Evolutionary conservation across 2,329 filamentous ascomycete species (phyloP).

Genomic region (Incumbomyces lentus): DNA sequence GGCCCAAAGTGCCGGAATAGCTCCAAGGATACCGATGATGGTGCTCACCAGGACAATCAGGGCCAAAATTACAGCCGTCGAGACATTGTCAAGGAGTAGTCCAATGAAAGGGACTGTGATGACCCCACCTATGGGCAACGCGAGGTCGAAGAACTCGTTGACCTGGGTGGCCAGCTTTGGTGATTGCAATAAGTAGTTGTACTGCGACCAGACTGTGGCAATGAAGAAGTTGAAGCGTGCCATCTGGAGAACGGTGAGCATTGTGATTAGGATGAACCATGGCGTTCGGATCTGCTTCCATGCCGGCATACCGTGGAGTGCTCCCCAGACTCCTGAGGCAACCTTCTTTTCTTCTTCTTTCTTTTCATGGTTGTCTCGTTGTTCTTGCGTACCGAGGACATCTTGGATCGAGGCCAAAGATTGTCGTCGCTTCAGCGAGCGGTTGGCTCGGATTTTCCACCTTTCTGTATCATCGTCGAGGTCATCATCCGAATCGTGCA

Average conservation of each 20-base stretch:
- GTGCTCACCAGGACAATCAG: conserved; percentile 63
- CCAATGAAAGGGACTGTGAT: conserved; percentile 78
- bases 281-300: conserved; percentile 62
- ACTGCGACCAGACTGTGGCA: conserved; percentile 70
- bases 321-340: conserved; percentile 71
- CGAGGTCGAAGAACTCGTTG: conserved; percentile 76
- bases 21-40: conserved; percentile 63
- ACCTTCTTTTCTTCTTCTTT: conserved; percentile 59
- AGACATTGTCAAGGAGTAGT: conserved; percentile 63
- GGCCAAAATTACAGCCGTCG: conserved; percentile 59
- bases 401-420: conserved; percentile 59
- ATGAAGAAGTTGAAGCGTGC: conserved; percentile 82
- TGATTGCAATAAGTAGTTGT: conserved; percentile 62
- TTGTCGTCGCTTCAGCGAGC: conserved; percentile 49
- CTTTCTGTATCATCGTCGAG: conserved; percentile 41
- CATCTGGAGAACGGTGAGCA: conserved; percentile 67
- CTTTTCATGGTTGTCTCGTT: conserved; percentile 46
- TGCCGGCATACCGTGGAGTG: conserved; percentile 62
- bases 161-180: conserved; percentile 53
- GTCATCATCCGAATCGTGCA: conserved; percentile 42
- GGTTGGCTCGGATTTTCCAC: conserved; percentile 39
- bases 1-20: conserved; percentile 61
- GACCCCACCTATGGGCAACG: conserved; percentile 71
- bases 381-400: conserved; percentile 57
- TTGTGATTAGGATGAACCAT: conserved; percentile 74